Conservation (phyloP, 2,329 filamentous ascomycete genomes). For the Colletotrichum sp. region DNA sequence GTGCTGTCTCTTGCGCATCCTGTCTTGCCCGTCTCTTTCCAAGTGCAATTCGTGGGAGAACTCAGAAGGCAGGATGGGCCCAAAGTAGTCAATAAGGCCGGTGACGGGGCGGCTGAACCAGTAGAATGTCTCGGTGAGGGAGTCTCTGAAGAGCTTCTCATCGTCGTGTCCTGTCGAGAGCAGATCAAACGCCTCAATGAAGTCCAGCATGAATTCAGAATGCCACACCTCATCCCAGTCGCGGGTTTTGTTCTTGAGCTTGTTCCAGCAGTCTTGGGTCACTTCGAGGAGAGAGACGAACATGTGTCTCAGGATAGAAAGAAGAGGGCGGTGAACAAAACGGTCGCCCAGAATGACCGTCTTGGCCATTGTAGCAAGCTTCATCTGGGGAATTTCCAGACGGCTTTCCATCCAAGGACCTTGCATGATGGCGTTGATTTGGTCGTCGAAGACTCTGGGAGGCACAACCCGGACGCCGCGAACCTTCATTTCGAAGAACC, state of each 20-base stretch:
- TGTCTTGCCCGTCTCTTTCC: not conserved
- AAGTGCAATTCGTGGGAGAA: not conserved
- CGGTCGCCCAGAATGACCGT: not conserved
- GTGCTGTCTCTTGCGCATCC: not conserved
- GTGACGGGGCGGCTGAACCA: not conserved
- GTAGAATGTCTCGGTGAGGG: constrained; percentile 8
- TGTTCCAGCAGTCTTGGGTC: not conserved
- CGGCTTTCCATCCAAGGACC: not conserved
- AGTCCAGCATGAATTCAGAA: constrained; percentile 4
- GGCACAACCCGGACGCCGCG: not conserved
- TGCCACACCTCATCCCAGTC: not conserved
- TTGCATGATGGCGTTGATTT: not conserved
- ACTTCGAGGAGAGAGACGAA: not conserved
- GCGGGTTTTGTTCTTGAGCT: not conserved
- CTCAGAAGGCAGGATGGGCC: not conserved
- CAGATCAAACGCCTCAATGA: not conserved
- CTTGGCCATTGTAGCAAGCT: not conserved
- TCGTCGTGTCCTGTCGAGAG: not conserved
- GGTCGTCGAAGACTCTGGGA: not conserved
- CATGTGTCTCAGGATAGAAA: constrained; percentile 3
- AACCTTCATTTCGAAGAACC: constrained; percentile 19
- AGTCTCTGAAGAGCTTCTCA: constrained; percentile 1
- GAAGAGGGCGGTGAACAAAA: constrained; percentile 13
- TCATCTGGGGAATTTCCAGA: not conserved
- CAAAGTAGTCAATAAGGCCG: not conserved